phyloP scores from a whole-genome alignment of 2,329 filamentous ascomycete species.

The Cladosporium velox region DNA sequence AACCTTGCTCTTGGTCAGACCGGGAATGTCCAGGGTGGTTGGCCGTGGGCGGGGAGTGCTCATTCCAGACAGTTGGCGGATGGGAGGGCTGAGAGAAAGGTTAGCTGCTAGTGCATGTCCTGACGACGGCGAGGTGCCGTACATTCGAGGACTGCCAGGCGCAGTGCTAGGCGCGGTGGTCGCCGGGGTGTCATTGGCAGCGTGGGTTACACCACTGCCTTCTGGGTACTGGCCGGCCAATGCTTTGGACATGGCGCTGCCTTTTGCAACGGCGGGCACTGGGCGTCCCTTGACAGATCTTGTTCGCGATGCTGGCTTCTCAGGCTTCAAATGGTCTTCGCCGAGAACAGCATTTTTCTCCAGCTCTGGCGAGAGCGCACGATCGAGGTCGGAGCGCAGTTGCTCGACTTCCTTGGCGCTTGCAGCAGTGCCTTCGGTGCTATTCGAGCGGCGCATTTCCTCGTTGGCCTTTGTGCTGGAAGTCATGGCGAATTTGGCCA shows the following conservation, averaged over 20 bases:
- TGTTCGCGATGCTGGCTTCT: background rate
- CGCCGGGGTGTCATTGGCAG: constrained; percentile 63
- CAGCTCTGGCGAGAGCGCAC: constrained; percentile 30
- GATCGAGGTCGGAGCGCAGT: constrained; percentile 34
- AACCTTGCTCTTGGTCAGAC: constrained; percentile 90
- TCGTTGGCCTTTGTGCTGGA: constrained; percentile 29
- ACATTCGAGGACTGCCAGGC: constrained; percentile 55
- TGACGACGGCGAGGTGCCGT: constrained; percentile 19
- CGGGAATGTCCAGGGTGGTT: constrained; percentile 94
- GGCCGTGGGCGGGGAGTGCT: constrained; percentile 82
- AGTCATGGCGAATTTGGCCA: constrained; percentile 36
- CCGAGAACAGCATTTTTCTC: constrained; percentile 11
- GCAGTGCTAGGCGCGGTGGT: constrained; percentile 60
- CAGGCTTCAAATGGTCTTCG: constrained; percentile 12
- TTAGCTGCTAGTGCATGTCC: constrained; percentile 26
- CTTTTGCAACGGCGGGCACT: constrained; percentile 20
- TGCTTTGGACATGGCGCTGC: constrained; percentile 28
- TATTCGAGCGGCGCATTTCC: constrained; percentile 24
- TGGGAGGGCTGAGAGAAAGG: constrained; percentile 57
- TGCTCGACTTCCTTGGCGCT: constrained; percentile 33
- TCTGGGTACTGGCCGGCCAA: constrained; percentile 32
- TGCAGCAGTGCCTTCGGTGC: constrained; percentile 20
- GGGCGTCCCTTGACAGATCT: constrained; percentile 8
- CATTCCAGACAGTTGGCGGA: constrained; percentile 70
- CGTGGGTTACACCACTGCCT: constrained; percentile 34